These are phyloP conservation scores for Boletus calvinii DNA, from an alignment of 1,284 basidiomycete species.

Conservation along the genomic window DNA sequence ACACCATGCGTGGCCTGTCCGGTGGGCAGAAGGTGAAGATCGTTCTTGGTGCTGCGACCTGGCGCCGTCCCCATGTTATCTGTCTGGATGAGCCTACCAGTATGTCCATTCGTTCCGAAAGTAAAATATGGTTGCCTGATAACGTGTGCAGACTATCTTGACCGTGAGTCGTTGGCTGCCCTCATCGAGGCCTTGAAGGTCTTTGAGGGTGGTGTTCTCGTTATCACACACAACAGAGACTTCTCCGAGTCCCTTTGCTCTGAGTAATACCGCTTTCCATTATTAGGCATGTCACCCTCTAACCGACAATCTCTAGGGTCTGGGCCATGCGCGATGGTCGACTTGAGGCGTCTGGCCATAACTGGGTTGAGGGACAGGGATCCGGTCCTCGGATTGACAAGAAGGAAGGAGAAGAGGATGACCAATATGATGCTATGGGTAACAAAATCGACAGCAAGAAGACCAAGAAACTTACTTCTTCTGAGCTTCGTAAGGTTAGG, in stretches of 20 bases:
- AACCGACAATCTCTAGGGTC: conserved; percentile 45
- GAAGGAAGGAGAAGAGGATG: conserved; percentile 83
- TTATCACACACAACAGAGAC: conserved; percentile 97
- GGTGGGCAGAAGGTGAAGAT: conserved; percentile 99
- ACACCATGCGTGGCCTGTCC: conserved; percentile 95
- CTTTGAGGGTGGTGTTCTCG: conserved; percentile 95
- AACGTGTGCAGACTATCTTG: conserved; percentile 76
- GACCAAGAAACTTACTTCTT: conserved; percentile 78
- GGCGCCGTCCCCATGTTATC: conserved; percentile 97
- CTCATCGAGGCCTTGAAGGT: conserved; percentile 94
- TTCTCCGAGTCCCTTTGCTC: conserved; percentile 95
- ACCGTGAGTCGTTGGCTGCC: conserved; percentile 95
- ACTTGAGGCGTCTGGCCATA: conserved; percentile 94
- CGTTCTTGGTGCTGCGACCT: conserved; percentile 96
- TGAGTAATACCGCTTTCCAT: conserved; percentile 47
- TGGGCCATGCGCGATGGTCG: conserved; percentile 95
- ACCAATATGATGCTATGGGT: conserved; percentile 90
- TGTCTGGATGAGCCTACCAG: conserved; percentile 97
- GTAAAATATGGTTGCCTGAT: conserved; percentile 2
- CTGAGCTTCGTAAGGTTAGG: conserved; percentile 73
- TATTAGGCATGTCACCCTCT: conserved; percentile 12
- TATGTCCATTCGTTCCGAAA: conserved; percentile 37
- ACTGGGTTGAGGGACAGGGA: conserved; percentile 98
- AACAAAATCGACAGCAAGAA: conserved; percentile 91
- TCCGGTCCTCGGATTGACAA: conserved; percentile 90